A percentile compares a stretch with the other conserved stretches of the same genome.
Conservation (phyloP, 169 alveolate genomes). For the Eimeria acervulina region DNA sequence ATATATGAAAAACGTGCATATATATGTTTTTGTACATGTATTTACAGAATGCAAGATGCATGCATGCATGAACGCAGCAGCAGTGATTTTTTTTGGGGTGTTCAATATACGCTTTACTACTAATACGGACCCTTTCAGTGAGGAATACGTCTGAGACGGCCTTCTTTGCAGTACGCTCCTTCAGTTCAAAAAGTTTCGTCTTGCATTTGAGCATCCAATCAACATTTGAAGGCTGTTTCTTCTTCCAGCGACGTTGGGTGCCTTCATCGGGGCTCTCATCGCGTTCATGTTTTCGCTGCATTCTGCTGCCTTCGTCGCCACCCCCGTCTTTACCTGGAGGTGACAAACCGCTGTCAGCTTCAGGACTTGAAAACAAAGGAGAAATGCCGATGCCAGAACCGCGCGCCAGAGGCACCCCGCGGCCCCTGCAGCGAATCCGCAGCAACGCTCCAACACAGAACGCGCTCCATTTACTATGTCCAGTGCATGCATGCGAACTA, state of each 20-base stretch:
- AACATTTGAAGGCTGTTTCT: conserved; percentile 63
- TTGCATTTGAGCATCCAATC: conserved; percentile 81
- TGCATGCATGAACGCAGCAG: background rate
- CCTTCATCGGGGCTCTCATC: conserved; percentile 41
- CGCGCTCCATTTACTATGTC: background rate
- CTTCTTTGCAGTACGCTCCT: conserved; percentile 73
- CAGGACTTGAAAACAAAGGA: background rate
- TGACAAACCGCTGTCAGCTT: background rate
- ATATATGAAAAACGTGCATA: no score
- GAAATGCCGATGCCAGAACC: conserved; percentile 53
- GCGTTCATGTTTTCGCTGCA: conserved; percentile 47
- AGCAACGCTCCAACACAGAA: background rate
- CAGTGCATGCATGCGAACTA: background rate
- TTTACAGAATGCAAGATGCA: no score
- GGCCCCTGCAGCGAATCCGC: background rate
- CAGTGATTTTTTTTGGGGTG: no score
- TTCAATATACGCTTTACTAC: background rate
- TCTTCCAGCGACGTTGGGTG: conserved; percentile 53
- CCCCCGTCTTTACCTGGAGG: background rate
- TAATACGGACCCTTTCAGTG: conserved; percentile 49
- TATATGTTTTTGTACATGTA: no score
- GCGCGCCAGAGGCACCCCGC: conserved; percentile 34
- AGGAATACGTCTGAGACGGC: conserved; percentile 79
- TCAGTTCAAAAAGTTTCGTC: conserved; percentile 75
- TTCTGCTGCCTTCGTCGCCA: conserved; percentile 13